A percentile compares a stretch with the other conserved stretches of the same genome.
phyloP scores from a whole-genome alignment of 345 rosid genomes.

The Syzygium aqueum region DNA sequence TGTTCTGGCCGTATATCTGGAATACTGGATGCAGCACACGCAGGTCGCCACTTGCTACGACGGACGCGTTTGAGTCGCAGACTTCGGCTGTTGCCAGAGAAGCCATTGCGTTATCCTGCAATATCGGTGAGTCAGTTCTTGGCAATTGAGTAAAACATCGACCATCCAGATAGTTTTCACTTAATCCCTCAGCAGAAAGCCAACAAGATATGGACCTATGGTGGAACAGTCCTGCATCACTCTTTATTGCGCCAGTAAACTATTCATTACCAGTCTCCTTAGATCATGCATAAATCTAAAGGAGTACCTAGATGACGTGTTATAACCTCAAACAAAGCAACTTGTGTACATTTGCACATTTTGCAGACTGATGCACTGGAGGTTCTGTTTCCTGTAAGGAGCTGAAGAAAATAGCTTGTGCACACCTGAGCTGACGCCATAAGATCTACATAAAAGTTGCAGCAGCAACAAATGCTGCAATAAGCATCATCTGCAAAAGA shows the following conservation, averaged over 20 bases:
- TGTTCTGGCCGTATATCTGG: conserved; percentile 63
- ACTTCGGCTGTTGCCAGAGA: conserved; percentile 72
- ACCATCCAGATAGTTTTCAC: neutral
- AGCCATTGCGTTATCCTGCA: conserved; percentile 30
- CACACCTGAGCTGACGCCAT: neutral
- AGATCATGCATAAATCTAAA: neutral
- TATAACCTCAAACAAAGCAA: neutral
- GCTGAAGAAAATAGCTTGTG: neutral
- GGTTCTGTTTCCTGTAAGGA: neutral
- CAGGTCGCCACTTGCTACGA: conserved; percentile 52
- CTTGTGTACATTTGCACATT: neutral
- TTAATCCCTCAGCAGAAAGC: neutral
- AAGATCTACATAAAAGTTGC: neutral
- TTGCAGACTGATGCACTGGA: neutral
- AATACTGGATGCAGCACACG: conserved; percentile 62
- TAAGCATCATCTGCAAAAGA: neutral
- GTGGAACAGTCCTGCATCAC: neutral
- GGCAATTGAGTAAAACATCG: neutral
- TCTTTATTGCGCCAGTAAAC: neutral
- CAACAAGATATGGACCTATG: neutral
- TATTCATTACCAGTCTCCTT: neutral
- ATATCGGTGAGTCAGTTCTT: neutral
- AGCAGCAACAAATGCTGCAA: neutral
- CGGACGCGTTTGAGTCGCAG: conserved; percentile 61
- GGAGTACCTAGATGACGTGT: neutral